Evolutionary conservation across 352 stramenopile genomes (phyloP).

Genomic region (Pythium sp.): DNA sequence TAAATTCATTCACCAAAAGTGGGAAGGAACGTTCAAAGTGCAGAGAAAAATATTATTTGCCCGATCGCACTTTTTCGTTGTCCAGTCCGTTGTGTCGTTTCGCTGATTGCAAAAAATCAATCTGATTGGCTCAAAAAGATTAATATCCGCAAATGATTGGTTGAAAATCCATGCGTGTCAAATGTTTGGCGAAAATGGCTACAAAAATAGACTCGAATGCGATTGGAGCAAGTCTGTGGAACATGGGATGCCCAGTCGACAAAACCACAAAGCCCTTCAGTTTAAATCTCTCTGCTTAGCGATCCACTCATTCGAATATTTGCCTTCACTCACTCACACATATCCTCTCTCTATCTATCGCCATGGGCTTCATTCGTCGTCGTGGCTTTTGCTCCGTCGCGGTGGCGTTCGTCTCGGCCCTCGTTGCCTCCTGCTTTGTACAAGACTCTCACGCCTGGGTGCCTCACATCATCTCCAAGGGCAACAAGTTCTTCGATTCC

Average conservation of each 20-base stretch:
- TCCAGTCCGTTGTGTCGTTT: neutral
- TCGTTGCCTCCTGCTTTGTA: neutral
- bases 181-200: neutral
- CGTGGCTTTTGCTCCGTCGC: neutral
- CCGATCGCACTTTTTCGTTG: neutral
- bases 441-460: constrained; percentile 9
- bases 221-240: neutral
- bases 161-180: neutral
- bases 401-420: neutral
- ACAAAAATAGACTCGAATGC: neutral
- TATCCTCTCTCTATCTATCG: neutral
- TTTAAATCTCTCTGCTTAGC: neutral
- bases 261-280: neutral
- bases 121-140: neutral
- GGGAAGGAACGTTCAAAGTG: neutral
- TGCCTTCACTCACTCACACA: neutral
- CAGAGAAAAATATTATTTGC: neutral
- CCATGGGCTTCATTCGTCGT: neutral
- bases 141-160: neutral
- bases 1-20: neutral
- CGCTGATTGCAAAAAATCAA: neutral
- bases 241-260: neutral
- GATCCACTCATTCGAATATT: neutral
- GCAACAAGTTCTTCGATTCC: constrained; percentile 71
- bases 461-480: constrained; percentile 43